Evolutionary conservation across 1,284 basidiomycete species (phyloP), one percentile per base, ranked within the genome.

Genomic region (Malassezia dermatis): DNA sequence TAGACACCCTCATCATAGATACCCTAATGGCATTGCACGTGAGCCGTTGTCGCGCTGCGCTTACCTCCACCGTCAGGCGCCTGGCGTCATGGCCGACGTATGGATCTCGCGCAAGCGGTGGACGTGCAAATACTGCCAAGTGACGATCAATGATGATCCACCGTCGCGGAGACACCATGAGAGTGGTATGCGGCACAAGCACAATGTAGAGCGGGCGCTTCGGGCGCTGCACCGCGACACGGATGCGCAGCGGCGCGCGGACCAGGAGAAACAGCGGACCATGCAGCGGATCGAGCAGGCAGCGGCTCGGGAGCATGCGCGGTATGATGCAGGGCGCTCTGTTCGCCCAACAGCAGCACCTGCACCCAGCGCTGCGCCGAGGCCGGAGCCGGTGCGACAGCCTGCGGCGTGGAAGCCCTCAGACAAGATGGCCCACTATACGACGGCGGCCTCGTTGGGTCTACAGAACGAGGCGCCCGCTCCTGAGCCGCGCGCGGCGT

Each of bases 221-320:
- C 81, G 88, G 39, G 83, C 86, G 39, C 81, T 96, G 27, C 98
- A 98, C 81, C 93, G n/a, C 86, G 89, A 4, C 88, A 90, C 85
- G 77, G 82, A 83, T 51, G 87, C 88, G 78, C 83, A 85, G 75
- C 90, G 94, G 64, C 80, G 80, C 44, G 87, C 86, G 51, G 85
- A 89, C 67, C 89, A 91, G 77, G 85, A 83, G 12, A 30, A 24
- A 24, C 47, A 49, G 65, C 78, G 83, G 59, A 88, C 94, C 71
- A 88, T 96, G 81, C 84, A 80, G 12, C 78, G 83, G 53, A 85
- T 98, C 56, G 88, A 95, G 65, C 82, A 81, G 77, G 89, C 17
- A 17, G 53, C 17, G 28, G 15, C 13, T 37, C 24, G 40, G 15
- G n/a, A 27, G 30, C 43, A 27, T 26, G 19, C 13, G 24, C 24